phyloP scores from a whole-genome alignment of 352 stramenopile genomes.

The Phytophthora meadii region DNA sequence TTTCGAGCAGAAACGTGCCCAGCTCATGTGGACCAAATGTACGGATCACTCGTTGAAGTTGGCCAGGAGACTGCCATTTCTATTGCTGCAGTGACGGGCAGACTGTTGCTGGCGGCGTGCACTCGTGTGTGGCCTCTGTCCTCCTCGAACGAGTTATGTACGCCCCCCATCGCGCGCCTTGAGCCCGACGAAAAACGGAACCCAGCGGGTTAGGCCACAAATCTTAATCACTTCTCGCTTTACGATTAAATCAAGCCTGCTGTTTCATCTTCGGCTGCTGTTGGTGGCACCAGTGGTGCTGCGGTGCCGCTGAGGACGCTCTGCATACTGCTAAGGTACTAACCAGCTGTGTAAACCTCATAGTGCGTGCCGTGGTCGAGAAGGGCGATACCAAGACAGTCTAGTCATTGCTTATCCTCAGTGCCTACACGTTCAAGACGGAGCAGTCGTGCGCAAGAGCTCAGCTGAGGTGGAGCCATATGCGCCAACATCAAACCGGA shows the following conservation, averaged over 20 bases:
- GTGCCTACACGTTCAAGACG: neutral
- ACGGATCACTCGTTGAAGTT: constrained; percentile 23
- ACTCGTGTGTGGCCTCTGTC: constrained; percentile 7
- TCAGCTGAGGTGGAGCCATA: neutral
- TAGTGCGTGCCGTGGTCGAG: neutral
- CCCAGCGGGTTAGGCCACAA: constrained; percentile 22
- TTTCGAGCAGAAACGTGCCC: constrained; percentile 10
- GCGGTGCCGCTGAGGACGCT: neutral
- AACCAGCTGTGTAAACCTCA: neutral
- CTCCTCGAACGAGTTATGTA: constrained; percentile 16
- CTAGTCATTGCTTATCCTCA: neutral
- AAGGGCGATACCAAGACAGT: neutral
- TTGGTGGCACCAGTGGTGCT: neutral
- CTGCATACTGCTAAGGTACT: neutral
- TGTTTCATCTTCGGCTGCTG: neutral
- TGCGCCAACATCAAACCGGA: neutral
- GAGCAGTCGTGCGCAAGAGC: neutral
- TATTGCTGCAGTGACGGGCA: constrained; percentile 15
- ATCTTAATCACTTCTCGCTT: constrained; percentile 11
- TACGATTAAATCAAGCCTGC: constrained; percentile 13
- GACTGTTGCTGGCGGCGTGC: neutral
- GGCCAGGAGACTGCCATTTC: constrained; percentile 7
- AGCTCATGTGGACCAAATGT: constrained; percentile 22
- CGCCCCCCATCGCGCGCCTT: constrained; percentile 16
- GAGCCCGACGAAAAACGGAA: constrained; percentile 20